Evolutionary conservation across 306 rosid species (phyloP).

Genomic region (Phaseolus lunatus): DNA sequence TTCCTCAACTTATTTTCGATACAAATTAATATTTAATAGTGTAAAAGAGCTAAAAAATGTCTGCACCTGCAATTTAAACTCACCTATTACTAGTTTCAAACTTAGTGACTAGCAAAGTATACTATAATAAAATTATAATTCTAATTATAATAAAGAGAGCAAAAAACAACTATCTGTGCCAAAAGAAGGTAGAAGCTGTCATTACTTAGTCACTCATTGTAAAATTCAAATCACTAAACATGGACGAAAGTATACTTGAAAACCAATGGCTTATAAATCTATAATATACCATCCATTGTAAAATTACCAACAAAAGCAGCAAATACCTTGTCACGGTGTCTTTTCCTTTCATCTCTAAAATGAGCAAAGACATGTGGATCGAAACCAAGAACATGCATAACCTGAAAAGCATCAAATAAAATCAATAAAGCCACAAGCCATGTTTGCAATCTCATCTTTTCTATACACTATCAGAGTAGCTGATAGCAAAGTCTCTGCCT

Average conservation of each 20-base stretch:
- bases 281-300: neutral
- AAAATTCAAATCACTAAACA: conserved; percentile 22
- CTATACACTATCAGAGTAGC: conserved; percentile 72
- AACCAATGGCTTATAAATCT: conserved; percentile 6
- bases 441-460: conserved; percentile 35
- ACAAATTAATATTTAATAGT: neutral
- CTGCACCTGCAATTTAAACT: neutral
- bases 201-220: conserved; percentile 19
- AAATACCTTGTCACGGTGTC: conserved; percentile 82
- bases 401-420: conserved; percentile 61
- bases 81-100: neutral
- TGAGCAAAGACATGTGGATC: conserved; percentile 99
- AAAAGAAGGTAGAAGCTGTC: conserved; percentile 12
- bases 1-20: conserved; percentile 29
- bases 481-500: conserved; percentile 93
- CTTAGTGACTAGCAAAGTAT: conserved; percentile 25
- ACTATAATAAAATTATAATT: neutral
- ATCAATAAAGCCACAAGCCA: conserved; percentile 40
- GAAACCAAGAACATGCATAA: conserved; percentile 98
- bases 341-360: conserved; percentile 97
- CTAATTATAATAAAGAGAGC: neutral
- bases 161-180: conserved; percentile 11
- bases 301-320: conserved; percentile 25
- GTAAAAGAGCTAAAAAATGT: conserved; percentile 17
- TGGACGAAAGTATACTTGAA: conserved; percentile 30